Evolutionary conservation across 768 basidiomycete genomes (phyloP), one percentile per base, ranked within the genome.

Genomic region (Thelephora ganbajun): DNA sequence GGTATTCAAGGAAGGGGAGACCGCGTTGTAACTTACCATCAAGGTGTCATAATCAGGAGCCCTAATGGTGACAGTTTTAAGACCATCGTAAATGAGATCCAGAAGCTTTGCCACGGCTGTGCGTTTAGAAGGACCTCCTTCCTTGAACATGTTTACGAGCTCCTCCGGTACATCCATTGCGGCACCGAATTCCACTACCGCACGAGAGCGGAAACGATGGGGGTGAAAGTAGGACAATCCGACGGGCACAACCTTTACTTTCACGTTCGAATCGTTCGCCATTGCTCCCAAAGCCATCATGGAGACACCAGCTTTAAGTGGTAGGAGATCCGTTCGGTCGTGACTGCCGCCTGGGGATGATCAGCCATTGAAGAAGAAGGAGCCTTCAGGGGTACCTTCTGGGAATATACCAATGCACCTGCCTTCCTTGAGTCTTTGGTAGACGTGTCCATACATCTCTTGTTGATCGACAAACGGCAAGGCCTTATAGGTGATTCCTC

Each of bases 231-330:
- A 61, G 11, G 59, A 61, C 39, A 61, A 44, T 11, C 78, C 78
- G 50, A 78, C 76, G 22, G 77, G 78, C 11, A 79, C 92, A 52
- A 99, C 89, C 62, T 89, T 87, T 59, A 99, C 91, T 53, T 80
- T 77, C 33, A 93, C 70, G 49, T 69, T 76, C 5, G 91, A 81
- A 60, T 97, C 78, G 51, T 85, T 84, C 9, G 88, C 88, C 90
- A 98, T 94, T 4, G 96, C 93, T 20, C 96, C 96, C 7, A 99
- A 73, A 19, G 96, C 93, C 93, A 99, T 98, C 56, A 98, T 77
- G 1, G 92, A 86, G 33, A 98, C 93, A 4, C 96, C 96, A 23
- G 96, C 96, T 66, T 99, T 99, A 35, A 99, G 73, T 2, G 96
- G 96, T 16, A 98, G 76, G 44, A 98, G 74, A 63, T 98, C 92